Conservation (phyloP, 495 filamentous ascomycete genomes). For the Penicillium odoratum region DNA sequence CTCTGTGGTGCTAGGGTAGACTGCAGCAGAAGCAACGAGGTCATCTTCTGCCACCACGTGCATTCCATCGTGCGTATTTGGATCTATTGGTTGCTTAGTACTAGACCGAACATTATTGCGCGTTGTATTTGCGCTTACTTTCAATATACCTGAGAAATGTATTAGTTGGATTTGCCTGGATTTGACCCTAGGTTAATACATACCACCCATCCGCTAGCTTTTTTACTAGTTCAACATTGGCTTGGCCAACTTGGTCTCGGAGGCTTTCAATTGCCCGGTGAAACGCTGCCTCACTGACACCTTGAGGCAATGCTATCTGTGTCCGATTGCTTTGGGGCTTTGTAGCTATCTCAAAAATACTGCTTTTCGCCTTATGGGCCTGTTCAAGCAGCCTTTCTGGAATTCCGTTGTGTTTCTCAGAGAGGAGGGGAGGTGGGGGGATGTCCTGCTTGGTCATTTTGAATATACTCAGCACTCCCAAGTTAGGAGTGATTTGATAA, state of each 20-base stretch:
- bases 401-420: slow-evolving; percentile 13
- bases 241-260: slow-evolving; percentile 5
- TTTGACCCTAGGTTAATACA: not conserved
- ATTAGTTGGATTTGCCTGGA: not conserved
- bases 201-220: slow-evolving; percentile 19
- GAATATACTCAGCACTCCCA: not conserved
- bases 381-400: slow-evolving; percentile 11
- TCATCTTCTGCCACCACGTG: slow-evolving; percentile 10
- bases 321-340: slow-evolving; percentile 10
- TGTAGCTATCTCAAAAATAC: slow-evolving; percentile 13
- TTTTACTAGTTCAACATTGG: slow-evolving; percentile 14
- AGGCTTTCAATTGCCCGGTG: slow-evolving; percentile 9
- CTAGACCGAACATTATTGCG: not conserved
- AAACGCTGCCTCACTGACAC: slow-evolving; percentile 5
- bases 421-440: slow-evolving; percentile 2
- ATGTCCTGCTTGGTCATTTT: not conserved
- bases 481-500: not conserved
- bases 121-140: slow-evolving; percentile 5
- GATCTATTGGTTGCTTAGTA: slow-evolving; percentile 7
- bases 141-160: slow-evolving; percentile 14
- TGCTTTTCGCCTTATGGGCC: slow-evolving; percentile 10
- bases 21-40: slow-evolving; percentile 11
- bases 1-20: slow-evolving; percentile 15
- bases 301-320: slow-evolving; percentile 12
- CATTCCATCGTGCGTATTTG: slow-evolving; percentile 21